phyloP scores from a whole-genome alignment of 75 land plant species.

The Selaginella moellendorffii region DNA sequence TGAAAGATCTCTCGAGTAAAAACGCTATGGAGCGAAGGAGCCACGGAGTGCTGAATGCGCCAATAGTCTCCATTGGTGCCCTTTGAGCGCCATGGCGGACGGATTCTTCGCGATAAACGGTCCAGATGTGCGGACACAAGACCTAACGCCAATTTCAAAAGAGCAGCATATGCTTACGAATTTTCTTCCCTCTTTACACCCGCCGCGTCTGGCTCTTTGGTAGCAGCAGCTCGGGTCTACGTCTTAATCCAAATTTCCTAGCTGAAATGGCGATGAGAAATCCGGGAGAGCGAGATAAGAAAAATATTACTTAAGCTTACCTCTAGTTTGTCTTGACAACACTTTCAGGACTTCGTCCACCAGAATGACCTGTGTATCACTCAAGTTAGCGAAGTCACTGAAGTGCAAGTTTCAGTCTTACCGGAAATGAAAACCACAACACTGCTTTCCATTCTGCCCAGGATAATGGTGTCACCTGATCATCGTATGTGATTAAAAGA shows the following conservation, averaged over 20 bases:
- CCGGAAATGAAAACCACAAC: slow-evolving; percentile 87
- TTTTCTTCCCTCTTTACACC: no score
- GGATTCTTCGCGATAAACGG: no score
- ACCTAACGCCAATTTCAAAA: no score
- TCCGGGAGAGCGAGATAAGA: background rate
- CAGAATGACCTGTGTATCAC: slow-evolving; percentile 52
- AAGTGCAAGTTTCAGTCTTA: slow-evolving; percentile 22
- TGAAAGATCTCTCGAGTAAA: no score
- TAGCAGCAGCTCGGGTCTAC: background rate
- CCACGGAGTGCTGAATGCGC: background rate
- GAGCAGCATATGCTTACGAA: no score
- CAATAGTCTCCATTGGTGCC: background rate
- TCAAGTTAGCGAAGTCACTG: background rate
- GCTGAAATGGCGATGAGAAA: no score
- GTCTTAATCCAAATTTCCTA: background rate
- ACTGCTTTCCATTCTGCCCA: slow-evolving; percentile 69
- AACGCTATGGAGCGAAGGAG: background rate
- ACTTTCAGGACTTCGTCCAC: slow-evolving; percentile 81
- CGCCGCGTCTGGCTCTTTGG: background rate
- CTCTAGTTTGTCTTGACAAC: slow-evolving; percentile 56
- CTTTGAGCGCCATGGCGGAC: no score
- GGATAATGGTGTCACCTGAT: slow-evolving; percentile 78
- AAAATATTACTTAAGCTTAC: slow-evolving; percentile 21
- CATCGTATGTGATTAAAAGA: no score
- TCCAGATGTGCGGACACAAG: no score